Base-by-base conservation (phyloP, 2,329 filamentous ascomycete species). In the Sporothrix luriei region DNA sequence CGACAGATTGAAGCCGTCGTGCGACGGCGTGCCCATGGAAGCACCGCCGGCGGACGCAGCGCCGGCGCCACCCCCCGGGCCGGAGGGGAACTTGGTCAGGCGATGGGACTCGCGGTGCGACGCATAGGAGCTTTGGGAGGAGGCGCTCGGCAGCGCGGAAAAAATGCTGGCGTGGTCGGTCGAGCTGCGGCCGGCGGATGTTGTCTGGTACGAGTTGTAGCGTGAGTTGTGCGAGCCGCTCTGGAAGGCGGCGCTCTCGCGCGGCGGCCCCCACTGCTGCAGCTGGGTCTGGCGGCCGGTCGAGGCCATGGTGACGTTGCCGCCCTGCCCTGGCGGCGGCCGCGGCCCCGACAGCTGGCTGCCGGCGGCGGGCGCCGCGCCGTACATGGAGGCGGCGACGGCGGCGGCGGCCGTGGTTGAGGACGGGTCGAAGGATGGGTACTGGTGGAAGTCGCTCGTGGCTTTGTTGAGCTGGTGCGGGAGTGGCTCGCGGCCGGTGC, bases 381-480 rank as follows among this genome's bases (percentile, higher is more conserved):
- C 69, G 54, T 71, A 72, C 69, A 71, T 69, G 69, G 72, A 70
- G 57, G 71, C 59, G 52, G 68, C 65, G 14, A 73, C 49, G 82
- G 80, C 69, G 82, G 71, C 66, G 21, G 69, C 62, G 13, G 70
- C 69, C 0, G 72, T 66, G 9, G 59, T 24, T 51, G 81, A 77
- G 65, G 84, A 80, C 40, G 87, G 82, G 74, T 90, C 89, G 78
- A 91, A 88, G 67, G 86, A 86, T 54, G 93, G 93, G 78, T 97
- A 97, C 77, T 97, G 94, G 81, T 97, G 93, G 77, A 89, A 97
- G 79, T 97, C 94, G 74, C 83, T 82, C 64, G 87, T 87, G 73
- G 84, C 84, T 80, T 93, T 94, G 78, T 93, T 94, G 68, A 96
- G 81, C 76, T 97, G 92, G 79, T 95, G 91, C 40, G 93, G 92